phyloP scores from a whole-genome alignment of 305 asterid species.

The Fraxinus dipetala region DNA sequence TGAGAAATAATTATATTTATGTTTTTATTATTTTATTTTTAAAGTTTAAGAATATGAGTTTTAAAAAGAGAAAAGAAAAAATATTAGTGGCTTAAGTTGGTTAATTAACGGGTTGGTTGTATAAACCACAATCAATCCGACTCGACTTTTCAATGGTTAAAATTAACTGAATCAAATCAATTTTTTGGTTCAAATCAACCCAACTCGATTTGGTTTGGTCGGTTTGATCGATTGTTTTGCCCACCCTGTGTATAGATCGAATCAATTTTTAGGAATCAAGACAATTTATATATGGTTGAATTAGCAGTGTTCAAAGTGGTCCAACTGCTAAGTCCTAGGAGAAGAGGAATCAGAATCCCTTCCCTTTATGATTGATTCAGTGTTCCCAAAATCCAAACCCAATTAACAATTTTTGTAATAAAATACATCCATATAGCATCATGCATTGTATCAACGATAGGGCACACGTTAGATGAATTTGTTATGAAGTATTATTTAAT shows the following conservation, averaged over 20 bases:
- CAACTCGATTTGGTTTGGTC: too few relatives aligned
- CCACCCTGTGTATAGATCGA: not conserved
- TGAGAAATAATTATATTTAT: too few relatives aligned
- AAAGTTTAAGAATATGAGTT: too few relatives aligned
- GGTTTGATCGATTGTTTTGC: too few relatives aligned
- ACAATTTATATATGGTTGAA: not conserved
- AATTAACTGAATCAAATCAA: too few relatives aligned
- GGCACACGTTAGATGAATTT: slow-evolving; percentile 4
- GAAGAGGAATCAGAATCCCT: slow-evolving; percentile 30
- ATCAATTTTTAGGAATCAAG: not conserved
- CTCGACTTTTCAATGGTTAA: too few relatives aligned
- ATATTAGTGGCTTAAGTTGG: too few relatives aligned
- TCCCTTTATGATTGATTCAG: slow-evolving; percentile 44
- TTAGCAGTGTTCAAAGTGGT: slow-evolving; percentile 38
- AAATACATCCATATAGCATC: slow-evolving; percentile 29
- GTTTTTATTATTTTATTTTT: too few relatives aligned
- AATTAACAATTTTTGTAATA: slow-evolving; percentile 27
- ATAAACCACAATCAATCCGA: too few relatives aligned
- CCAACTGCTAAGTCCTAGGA: slow-evolving; percentile 31
- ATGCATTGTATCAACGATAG: slow-evolving; percentile 20
- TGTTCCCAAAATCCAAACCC: slow-evolving; percentile 42
- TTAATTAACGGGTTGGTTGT: too few relatives aligned
- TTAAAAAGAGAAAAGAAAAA: too few relatives aligned
- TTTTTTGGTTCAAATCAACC: too few relatives aligned
- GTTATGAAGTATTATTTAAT: not conserved